Evolutionary conservation across 768 basidiomycete species (phyloP).

Genomic region (Naematelia aurantialba): DNA sequence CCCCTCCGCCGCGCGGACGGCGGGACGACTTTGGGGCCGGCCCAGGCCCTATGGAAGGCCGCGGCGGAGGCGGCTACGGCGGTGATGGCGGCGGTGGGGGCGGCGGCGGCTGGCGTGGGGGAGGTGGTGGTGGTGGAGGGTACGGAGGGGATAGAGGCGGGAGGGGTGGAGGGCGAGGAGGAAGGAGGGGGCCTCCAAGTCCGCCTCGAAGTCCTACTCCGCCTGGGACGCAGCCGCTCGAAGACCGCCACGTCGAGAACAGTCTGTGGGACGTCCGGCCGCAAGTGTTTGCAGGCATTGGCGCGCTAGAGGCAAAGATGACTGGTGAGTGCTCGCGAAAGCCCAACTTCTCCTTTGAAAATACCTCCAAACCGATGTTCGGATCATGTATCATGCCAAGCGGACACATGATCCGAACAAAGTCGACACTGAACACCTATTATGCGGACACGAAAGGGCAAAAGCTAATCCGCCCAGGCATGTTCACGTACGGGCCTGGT

Average conservation of each 20-base stretch:
- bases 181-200: slow-evolving; percentile 56
- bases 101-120: slow-evolving; percentile 44
- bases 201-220: slow-evolving; percentile 87
- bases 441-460: no score
- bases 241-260: slow-evolving; percentile 80
- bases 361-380: no score
- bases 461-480: slow-evolving; percentile 59
- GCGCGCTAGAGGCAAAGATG: slow-evolving; percentile 95
- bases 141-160: slow-evolving; percentile 40
- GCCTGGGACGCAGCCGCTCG: slow-evolving; percentile 71
- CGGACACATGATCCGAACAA: no score
- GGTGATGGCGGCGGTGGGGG: slow-evolving; percentile 18
- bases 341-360: no score
- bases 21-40: slow-evolving; percentile 21
- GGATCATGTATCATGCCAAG: no score
- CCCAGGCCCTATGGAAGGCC: slow-evolving; percentile 25
- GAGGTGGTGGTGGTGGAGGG: slow-evolving; percentile 31
- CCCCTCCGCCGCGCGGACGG: slow-evolving; percentile 16
- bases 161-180: slow-evolving; percentile 52
- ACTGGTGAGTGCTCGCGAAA: slow-evolving; percentile 72
- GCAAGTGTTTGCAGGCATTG: slow-evolving; percentile 90
- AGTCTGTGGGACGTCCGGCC: slow-evolving; percentile 97
- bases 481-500: slow-evolving; percentile 72
- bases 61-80: slow-evolving; percentile 49
- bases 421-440: no score